Evolutionary conservation across 768 basidiomycete genomes (phyloP).

Genomic region (Favolaschia claudopus): DNA sequence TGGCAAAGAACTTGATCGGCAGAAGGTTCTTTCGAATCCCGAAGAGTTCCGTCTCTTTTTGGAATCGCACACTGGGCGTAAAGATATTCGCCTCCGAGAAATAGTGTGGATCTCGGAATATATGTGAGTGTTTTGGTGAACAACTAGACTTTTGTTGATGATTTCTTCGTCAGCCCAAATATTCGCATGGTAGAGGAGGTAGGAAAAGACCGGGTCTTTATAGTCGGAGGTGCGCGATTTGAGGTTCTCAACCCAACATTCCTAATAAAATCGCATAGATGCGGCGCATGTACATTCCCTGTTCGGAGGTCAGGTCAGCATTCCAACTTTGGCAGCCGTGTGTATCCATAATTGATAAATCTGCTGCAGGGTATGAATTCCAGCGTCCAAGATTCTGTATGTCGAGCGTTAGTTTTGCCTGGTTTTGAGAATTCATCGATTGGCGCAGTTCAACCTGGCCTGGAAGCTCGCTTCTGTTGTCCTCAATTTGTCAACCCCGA

Average conservation of each 20-base stretch:
- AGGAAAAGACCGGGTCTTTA: constrained; percentile 25
- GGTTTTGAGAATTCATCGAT: too few relatives aligned
- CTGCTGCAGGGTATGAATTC: constrained; percentile 40
- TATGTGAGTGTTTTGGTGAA: not conserved
- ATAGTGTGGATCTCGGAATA: not conserved
- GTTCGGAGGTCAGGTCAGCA: constrained; percentile 26
- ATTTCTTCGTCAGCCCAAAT: not conserved
- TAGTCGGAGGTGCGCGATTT: constrained; percentile 29
- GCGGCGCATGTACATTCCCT: constrained; percentile 31
- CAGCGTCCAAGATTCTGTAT: constrained; percentile 42
- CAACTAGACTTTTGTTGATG: not conserved
- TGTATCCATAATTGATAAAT: not conserved
- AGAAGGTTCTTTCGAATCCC: too few relatives aligned
- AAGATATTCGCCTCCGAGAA: not conserved
- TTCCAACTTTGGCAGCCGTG: not conserved
- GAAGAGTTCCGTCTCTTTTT: constrained; percentile 32
- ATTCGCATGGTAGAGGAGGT: constrained; percentile 29
- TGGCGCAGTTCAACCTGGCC: constrained; percentile 34
- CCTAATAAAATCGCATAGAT: constrained; percentile 11
- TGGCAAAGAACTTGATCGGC: too few relatives aligned
- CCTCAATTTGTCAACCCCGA: constrained; percentile 18
- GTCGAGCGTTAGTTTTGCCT: too few relatives aligned
- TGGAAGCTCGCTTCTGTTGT: constrained; percentile 41
- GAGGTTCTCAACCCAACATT: not conserved
- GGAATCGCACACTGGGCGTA: not conserved